phyloP scores from a whole-genome alignment of 179 eudicot species.

The Corrigiola litoralis region DNA sequence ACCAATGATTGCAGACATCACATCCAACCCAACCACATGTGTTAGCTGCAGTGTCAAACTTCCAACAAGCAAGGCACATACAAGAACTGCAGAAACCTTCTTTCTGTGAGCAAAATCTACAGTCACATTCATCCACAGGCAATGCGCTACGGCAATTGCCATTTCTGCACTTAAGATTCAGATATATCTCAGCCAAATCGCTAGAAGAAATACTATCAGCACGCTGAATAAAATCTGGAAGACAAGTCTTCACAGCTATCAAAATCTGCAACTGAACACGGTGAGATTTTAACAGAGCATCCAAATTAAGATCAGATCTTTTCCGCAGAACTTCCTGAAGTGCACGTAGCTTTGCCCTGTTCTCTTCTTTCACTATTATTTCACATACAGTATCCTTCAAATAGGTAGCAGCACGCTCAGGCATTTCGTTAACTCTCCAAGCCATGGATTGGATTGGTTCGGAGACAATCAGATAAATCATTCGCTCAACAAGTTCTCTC shows the following conservation, averaged over 20 bases:
- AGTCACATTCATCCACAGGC: slow-evolving; percentile 96
- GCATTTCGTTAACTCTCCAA: slow-evolving; percentile 61
- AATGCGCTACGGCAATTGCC: slow-evolving; percentile 56
- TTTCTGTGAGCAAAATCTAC: slow-evolving; percentile 68
- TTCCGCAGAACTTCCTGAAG: slow-evolving; percentile 63
- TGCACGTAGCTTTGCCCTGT: slow-evolving; percentile 47
- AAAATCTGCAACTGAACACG: slow-evolving; percentile 69
- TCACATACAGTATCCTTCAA: slow-evolving; percentile 65
- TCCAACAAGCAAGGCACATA: slow-evolving; percentile 92
- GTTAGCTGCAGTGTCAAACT: slow-evolving; percentile 88
- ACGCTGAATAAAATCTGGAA: slow-evolving; percentile 48
- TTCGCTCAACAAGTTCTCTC: slow-evolving; percentile 57
- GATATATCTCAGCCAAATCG: slow-evolving; percentile 74
- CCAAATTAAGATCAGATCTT: slow-evolving; percentile 67
- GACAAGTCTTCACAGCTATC: slow-evolving; percentile 68
- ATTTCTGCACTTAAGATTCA: slow-evolving; percentile 78
- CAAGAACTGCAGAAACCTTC: slow-evolving; percentile 82
- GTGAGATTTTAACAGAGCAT: slow-evolving; percentile 56
- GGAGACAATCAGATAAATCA: slow-evolving; percentile 62
- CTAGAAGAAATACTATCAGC: slow-evolving; percentile 44
- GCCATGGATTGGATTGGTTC: slow-evolving; percentile 69
- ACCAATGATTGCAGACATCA: slow-evolving; percentile 93
- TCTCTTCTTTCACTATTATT: slow-evolving; percentile 49
- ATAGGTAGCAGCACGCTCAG: slow-evolving; percentile 40
- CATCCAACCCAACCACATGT: slow-evolving; percentile 99